Conservation (phyloP, 1,284 basidiomycete genomes). For the Ustilago bromivora region DNA sequence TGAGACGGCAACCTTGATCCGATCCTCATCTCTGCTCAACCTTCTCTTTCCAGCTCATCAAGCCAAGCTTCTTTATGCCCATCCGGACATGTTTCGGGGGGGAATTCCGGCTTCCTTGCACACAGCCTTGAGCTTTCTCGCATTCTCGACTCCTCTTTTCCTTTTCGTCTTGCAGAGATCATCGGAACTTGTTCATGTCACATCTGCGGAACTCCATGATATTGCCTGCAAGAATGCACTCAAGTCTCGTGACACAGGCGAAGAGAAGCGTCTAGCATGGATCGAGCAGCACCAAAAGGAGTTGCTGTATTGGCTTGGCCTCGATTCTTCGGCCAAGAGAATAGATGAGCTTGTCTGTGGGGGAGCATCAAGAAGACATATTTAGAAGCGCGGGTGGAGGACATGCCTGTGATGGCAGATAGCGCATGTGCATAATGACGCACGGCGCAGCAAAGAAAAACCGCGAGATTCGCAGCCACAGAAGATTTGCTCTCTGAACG, state of each 20-base stretch:
- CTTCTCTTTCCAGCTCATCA: neutral
- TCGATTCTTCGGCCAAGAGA: neutral
- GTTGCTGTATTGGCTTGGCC: neutral
- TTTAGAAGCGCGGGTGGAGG: conserved; percentile 11
- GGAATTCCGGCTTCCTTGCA: neutral
- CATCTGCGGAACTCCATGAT: too few species aligned
- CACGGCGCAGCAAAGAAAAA: conserved; percentile 19
- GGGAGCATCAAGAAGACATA: neutral
- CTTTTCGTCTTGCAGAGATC: too few species aligned
- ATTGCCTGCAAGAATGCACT: too few species aligned
- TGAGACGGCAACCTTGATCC: neutral
- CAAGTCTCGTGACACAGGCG: neutral
- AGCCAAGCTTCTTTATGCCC: neutral
- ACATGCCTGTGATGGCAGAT: conserved; percentile 10
- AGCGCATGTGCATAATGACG: conserved; percentile 29
- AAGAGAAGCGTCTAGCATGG: neutral
- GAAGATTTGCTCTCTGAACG: neutral
- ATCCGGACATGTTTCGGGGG: conserved; percentile 1
- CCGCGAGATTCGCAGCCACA: neutral
- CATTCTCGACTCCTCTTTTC: too few species aligned
- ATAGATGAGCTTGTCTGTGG: neutral
- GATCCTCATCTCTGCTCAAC: neutral
- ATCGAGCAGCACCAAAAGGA: neutral
- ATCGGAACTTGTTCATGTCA: too few species aligned
- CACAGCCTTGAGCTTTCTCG: neutral